Conservation (phyloP, 306 rosid species). For the Cyamopsis tetragonoloba region DNA sequence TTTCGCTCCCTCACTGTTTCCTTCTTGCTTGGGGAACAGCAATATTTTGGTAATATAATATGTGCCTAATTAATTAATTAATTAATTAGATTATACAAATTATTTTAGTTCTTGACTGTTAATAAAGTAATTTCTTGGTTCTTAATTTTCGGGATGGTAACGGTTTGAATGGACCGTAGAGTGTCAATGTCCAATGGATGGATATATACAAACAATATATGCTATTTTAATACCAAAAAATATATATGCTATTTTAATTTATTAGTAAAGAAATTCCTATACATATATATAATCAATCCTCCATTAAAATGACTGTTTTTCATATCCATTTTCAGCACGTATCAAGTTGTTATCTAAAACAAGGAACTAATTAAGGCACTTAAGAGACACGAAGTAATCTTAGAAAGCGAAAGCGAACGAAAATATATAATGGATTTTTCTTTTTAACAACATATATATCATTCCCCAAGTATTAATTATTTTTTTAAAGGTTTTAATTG, state of each 20-base stretch:
- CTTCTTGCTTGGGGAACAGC: not conserved
- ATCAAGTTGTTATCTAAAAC: too few species aligned
- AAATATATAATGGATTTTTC: too few species aligned
- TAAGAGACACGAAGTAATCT: too few species aligned
- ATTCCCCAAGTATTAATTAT: too few species aligned
- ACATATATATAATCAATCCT: not conserved
- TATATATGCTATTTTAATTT: not conserved
- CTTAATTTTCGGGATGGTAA: not conserved
- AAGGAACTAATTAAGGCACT: too few species aligned
- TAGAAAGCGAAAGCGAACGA: too few species aligned
- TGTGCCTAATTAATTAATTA: too few species aligned
- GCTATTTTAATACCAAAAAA: not conserved
- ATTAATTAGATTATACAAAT: not conserved
- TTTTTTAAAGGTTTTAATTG: too few species aligned
- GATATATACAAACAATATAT: not conserved
- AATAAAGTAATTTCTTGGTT: not conserved
- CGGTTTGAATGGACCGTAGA: conserved; percentile 7
- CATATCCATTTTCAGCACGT: too few species aligned
- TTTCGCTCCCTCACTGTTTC: not conserved
- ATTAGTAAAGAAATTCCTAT: not conserved
- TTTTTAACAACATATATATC: too few species aligned
- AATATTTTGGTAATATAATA: not conserved
- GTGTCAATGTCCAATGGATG: conserved; percentile 27
- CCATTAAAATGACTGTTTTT: conserved; percentile 7
- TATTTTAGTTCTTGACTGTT: not conserved